These are phyloP conservation scores for Cutaneotrichosporon sp. DNA, from an alignment of 1,284 basidiomycete genomes.

Conservation along the genomic window DNA sequence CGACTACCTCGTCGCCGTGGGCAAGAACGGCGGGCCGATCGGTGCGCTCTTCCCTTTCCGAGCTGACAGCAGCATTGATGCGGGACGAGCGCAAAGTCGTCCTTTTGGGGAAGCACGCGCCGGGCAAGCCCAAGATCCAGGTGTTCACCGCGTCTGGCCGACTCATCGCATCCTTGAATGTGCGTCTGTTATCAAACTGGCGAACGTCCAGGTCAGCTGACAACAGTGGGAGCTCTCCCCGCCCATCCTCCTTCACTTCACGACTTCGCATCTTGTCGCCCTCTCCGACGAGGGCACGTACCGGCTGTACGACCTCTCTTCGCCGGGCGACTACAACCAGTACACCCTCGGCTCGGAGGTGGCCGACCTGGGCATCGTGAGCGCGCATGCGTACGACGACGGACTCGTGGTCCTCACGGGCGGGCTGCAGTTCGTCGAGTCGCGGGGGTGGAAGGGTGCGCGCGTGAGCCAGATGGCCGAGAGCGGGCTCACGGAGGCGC, in stretches of 20 bases:
- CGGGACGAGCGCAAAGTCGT: slow-evolving; percentile 81
- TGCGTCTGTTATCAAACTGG: slow-evolving; percentile 18
- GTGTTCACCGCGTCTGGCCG: slow-evolving; percentile 57
- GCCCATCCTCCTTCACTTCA: slow-evolving; percentile 44
- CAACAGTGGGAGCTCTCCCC: slow-evolving; percentile 47
- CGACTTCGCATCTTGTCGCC: slow-evolving; percentile 70
- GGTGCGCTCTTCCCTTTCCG: slow-evolving; percentile 57
- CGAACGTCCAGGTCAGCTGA: too few relatives aligned
- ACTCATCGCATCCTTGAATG: slow-evolving; percentile 54
- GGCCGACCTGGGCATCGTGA: slow-evolving; percentile 78
- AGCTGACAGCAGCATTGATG: slow-evolving; percentile 68
- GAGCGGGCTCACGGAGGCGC: slow-evolving; percentile 70
- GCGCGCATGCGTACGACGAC: slow-evolving; percentile 79
- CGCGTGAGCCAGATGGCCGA: slow-evolving; percentile 65
- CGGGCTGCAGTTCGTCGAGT: slow-evolving; percentile 74
- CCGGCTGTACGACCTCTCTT: slow-evolving; percentile 76
- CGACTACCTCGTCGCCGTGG: slow-evolving; percentile 79
- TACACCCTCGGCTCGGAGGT: slow-evolving; percentile 82
- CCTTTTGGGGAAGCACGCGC: slow-evolving; percentile 65
- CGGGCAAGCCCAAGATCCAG: slow-evolving; percentile 65
- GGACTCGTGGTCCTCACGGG: slow-evolving; percentile 86
- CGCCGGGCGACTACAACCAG: slow-evolving; percentile 77
- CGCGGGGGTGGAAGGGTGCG: slow-evolving; percentile 79
- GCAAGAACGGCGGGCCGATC: slow-evolving; percentile 82
- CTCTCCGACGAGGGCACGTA: slow-evolving; percentile 92